Percentiles rank a stretch among this genome's conserved stretches.
These are phyloP conservation scores for Trichoderma afroharzianum DNA, from an alignment of 2,329 filamentous ascomycete species.

Conservation along the genomic window DNA sequence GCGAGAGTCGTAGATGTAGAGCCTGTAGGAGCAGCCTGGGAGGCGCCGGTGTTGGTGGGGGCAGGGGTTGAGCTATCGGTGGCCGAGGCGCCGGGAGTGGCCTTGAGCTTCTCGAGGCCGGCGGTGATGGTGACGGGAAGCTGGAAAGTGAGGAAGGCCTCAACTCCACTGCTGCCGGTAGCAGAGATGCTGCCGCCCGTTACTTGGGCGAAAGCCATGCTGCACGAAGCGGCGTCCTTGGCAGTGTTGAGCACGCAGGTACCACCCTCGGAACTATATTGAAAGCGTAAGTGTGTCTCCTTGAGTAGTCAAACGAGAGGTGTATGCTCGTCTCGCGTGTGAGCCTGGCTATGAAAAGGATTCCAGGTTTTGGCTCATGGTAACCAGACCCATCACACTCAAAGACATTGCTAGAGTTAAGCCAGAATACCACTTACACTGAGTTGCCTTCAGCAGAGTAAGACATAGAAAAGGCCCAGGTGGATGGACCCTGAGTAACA, in stretches of 20 bases:
- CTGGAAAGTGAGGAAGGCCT: constrained; percentile 23
- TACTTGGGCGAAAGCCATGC: background rate
- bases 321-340: background rate
- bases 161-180: background rate
- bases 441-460: background rate
- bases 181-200: background rate
- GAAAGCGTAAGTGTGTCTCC: background rate
- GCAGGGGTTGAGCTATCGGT: constrained; percentile 17
- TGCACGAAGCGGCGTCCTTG: constrained; percentile 27
- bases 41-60: constrained; percentile 18
- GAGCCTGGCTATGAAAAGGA: background rate
- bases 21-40: background rate
- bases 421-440: background rate
- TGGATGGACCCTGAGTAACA: constrained; percentile 29
- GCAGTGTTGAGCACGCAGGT: constrained; percentile 27
- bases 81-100: constrained; percentile 13
- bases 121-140: constrained; percentile 37
- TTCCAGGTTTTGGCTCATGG: background rate
- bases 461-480: constrained; percentile 18
- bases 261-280: constrained; percentile 20
- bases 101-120: constrained; percentile 35
- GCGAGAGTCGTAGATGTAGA: constrained; percentile 10
- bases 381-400: background rate
- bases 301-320: too few species aligned
- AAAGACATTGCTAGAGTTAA: background rate